Conservation (phyloP, 208 protist genomes). For the Crithidia brevicula region DNA sequence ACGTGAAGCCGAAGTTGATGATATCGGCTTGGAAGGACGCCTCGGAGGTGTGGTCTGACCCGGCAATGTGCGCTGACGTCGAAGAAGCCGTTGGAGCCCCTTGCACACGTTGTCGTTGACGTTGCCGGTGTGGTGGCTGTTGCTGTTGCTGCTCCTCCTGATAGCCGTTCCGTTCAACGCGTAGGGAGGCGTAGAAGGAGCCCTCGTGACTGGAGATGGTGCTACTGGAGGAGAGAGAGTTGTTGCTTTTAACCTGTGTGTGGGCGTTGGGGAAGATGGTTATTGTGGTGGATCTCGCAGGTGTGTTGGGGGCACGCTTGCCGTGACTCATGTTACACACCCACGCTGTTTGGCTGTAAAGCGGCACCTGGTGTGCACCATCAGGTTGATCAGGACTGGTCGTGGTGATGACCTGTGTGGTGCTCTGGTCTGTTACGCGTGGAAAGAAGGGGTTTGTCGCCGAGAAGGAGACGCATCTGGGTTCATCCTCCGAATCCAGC, state of each 20-base stretch:
- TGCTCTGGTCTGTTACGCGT: neutral
- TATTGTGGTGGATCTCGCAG: neutral
- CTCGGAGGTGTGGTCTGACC: neutral
- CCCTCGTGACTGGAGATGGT: constrained; percentile 13
- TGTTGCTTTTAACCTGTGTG: neutral
- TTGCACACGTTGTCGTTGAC: too few relatives aligned
- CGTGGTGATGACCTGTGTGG: constrained; percentile 1
- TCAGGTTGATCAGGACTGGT: neutral
- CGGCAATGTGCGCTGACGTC: neutral
- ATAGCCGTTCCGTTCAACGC: neutral
- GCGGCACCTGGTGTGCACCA: neutral
- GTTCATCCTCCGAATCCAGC: too few relatives aligned
- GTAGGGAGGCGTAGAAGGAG: constrained; percentile 14
- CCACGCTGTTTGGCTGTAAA: neutral
- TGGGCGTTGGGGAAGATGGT: neutral
- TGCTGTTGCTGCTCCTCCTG: neutral
- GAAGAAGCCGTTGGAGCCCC: neutral
- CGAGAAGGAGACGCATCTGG: too few relatives aligned
- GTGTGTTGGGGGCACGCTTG: neutral
- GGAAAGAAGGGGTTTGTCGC: neutral
- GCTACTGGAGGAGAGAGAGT: neutral
- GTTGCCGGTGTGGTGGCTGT: neutral
- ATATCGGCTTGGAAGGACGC: constrained; percentile 7
- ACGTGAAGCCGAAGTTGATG: constrained; percentile 13
- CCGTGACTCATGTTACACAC: constrained; percentile 1